phyloP scores from a whole-genome alignment of 176 grass and related monocot genomes.

The Triticum monococcum region DNA sequence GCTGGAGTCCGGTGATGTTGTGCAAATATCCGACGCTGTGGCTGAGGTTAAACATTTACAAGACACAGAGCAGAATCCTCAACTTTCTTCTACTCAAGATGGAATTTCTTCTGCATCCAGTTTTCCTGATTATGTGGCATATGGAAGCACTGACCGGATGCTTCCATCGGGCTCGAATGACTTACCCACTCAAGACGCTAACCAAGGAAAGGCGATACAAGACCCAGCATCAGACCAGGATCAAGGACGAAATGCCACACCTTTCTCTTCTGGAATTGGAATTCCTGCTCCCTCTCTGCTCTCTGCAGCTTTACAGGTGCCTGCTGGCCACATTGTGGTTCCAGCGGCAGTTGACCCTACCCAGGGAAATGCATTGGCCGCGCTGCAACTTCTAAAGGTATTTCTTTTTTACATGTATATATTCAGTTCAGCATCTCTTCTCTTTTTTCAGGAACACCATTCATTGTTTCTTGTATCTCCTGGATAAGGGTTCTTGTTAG shows the following conservation, averaged over 20 bases:
- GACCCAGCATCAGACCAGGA: conserved; percentile 13
- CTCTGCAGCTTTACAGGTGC: conserved; percentile 55
- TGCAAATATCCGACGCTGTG: conserved; percentile 18
- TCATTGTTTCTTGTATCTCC: not conserved
- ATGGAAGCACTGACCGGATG: conserved; percentile 16
- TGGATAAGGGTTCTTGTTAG: conserved; percentile 11
- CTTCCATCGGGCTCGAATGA: conserved; percentile 32
- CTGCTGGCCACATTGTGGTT: conserved; percentile 69
- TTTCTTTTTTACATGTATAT: not conserved
- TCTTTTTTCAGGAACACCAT: not conserved
- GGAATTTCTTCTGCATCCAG: conserved; percentile 6
- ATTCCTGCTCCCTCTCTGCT: conserved; percentile 74
- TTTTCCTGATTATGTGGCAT: conserved; percentile 30
- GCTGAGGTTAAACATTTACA: not conserved
- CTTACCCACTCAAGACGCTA: not conserved
- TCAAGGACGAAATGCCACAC: conserved; percentile 20
- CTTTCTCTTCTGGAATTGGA: conserved; percentile 68
- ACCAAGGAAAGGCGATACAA: not conserved
- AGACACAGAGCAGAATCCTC: conserved; percentile 29
- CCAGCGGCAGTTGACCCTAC: conserved; percentile 70
- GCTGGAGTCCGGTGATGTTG: conserved; percentile 51
- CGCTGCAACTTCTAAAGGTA: conserved; percentile 90
- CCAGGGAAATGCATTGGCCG: conserved; percentile 68
- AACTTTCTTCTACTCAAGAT: not conserved
- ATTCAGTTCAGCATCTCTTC: not conserved